Conservation (phyloP, 2,329 filamentous ascomycete species). For the Basipetospora sp. region DNA sequence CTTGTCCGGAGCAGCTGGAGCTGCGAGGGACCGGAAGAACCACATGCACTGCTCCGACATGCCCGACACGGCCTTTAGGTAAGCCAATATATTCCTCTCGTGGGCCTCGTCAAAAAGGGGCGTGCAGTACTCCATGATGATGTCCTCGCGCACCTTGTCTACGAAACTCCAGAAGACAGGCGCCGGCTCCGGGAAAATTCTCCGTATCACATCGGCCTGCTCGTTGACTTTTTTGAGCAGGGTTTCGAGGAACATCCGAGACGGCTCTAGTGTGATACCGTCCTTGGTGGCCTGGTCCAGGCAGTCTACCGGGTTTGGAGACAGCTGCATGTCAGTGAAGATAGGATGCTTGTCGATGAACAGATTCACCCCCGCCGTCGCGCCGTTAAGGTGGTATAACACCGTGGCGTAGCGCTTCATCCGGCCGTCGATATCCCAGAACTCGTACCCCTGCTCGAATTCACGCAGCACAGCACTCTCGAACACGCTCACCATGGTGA, state of each 20-base stretch:
- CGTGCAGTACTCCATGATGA: constrained; percentile 75
- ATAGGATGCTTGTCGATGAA: constrained; percentile 83
- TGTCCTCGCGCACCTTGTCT: constrained; percentile 68
- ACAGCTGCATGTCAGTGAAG: constrained; percentile 57
- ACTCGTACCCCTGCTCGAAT: constrained; percentile 84
- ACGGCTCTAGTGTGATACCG: constrained; percentile 64
- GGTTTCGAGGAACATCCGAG: constrained; percentile 63
- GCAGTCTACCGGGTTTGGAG: constrained; percentile 61
- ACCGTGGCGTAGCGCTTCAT: constrained; percentile 87
- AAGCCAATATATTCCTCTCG: constrained; percentile 56
- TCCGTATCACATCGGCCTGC: constrained; percentile 63
- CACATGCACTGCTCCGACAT: constrained; percentile 75
- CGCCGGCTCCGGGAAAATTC: constrained; percentile 60
- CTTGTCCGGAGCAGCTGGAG: constrained; percentile 46
- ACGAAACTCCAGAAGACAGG: constrained; percentile 65
- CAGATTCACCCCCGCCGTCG: constrained; percentile 60
- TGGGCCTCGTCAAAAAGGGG: constrained; percentile 78
- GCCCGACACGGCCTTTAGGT: constrained; percentile 73
- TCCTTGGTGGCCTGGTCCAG: constrained; percentile 52
- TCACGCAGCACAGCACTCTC: constrained; percentile 81
- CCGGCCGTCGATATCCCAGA: constrained; percentile 70
- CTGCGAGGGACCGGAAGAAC: constrained; percentile 56
- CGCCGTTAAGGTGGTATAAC: constrained; percentile 66
- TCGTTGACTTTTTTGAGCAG: constrained; percentile 67
- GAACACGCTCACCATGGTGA: constrained; percentile 65